Conservation (phyloP, 345 rosid species). For the Populus nigra region DNA sequence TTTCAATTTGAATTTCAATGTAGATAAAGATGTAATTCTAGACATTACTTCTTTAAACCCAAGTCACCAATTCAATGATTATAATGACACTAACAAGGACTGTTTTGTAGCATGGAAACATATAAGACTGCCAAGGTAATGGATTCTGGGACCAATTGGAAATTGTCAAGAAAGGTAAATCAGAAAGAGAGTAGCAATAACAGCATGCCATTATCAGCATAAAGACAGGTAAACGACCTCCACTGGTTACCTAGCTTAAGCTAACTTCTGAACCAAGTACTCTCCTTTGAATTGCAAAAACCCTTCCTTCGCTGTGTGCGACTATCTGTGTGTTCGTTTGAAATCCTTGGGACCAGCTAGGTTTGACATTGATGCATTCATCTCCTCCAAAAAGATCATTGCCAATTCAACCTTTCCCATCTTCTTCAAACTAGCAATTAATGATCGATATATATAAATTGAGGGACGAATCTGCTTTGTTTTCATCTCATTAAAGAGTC, state of each 20-base stretch:
- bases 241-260: constrained; percentile 1
- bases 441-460: constrained; percentile 53
- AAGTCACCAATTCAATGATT: neutral
- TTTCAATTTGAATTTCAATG: neutral
- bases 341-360: constrained; percentile 65
- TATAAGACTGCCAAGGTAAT: neutral
- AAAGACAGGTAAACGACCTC: neutral
- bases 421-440: constrained; percentile 43
- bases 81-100: neutral
- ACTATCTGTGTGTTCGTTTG: constrained; percentile 45
- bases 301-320: neutral
- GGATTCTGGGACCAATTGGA: neutral
- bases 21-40: neutral
- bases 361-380: constrained; percentile 49
- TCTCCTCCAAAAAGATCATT: constrained; percentile 48
- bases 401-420: constrained; percentile 53
- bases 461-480: constrained; percentile 60
- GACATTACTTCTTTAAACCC: neutral
- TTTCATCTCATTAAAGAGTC: constrained; percentile 76
- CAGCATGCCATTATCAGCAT: constrained; percentile 18
- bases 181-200: neutral
- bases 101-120: neutral
- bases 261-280: neutral
- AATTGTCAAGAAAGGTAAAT: neutral
- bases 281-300: neutral